A percentile compares a stretch with the other conserved stretches of the same genome.
Evolutionary conservation across 2,329 filamentous ascomycete genomes (phyloP).

Genomic region (Pseudopyricularia javanii): DNA sequence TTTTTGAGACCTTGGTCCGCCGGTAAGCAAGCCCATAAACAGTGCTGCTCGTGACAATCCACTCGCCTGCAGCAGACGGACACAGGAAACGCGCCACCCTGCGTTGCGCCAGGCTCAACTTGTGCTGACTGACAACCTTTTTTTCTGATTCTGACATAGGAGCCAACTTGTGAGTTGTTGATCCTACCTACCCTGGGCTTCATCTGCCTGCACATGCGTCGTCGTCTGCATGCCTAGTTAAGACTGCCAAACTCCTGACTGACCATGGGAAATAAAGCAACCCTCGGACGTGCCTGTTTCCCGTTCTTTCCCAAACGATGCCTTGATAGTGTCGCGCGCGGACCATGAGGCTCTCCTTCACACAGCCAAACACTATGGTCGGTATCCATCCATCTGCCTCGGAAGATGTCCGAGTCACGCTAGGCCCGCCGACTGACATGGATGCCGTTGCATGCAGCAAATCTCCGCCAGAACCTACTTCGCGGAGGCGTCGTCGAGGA

Average conservation of each 20-base stretch:
- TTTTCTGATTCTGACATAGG: neutral
- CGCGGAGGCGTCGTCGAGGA: slow-evolving; percentile 33
- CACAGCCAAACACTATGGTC: slow-evolving; percentile 42
- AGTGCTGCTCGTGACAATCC: no score
- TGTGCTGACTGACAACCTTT: neutral
- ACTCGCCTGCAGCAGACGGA: no score
- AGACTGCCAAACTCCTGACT: neutral
- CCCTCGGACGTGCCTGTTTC: slow-evolving; percentile 1
- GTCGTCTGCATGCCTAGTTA: no score
- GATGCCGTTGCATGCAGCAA: slow-evolving; percentile 16
- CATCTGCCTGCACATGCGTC: neutral
- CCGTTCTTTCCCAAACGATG: slow-evolving; percentile 12
- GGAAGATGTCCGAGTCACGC: neutral
- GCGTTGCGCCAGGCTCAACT: neutral
- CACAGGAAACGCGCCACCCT: neutral
- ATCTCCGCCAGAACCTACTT: slow-evolving; percentile 34
- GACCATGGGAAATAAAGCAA: neutral
- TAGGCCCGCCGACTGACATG: neutral
- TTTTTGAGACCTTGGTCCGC: slow-evolving; percentile 49
- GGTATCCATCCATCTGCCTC: neutral
- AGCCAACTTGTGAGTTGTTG: slow-evolving; percentile 3
- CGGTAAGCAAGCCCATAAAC: slow-evolving; percentile 39
- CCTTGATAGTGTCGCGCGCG: slow-evolving; percentile 42
- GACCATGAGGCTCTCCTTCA: slow-evolving; percentile 51
- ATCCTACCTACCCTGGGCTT: neutral